phyloP scores from a whole-genome alignment of 768 basidiomycete genomes.

The Agaricus sinodeliciosus region DNA sequence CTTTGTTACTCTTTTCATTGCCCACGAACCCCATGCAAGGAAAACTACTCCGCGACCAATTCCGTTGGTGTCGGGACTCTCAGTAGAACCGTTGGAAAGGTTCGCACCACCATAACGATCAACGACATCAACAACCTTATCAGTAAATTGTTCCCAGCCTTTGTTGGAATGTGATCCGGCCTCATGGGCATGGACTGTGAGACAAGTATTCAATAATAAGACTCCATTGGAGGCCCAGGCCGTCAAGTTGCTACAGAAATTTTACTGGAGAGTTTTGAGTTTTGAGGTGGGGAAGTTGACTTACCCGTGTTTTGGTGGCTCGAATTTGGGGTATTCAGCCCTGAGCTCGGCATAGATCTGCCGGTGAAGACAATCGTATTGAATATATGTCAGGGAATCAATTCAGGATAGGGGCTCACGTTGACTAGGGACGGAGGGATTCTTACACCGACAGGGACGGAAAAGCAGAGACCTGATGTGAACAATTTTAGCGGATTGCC shows the following conservation, averaged over 20 bases:
- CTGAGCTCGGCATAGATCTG: constrained; percentile 88
- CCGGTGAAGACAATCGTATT: background rate
- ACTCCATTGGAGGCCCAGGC: constrained; percentile 84
- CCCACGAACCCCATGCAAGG: constrained; percentile 88
- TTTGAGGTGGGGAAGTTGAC: constrained; percentile 15
- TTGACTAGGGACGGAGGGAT: constrained; percentile 82
- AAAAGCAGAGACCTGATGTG: constrained; percentile 73
- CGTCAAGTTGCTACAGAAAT: constrained; percentile 58
- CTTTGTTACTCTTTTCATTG: constrained; percentile 74
- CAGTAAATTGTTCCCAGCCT: constrained; percentile 93
- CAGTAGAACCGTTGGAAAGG: constrained; percentile 28
- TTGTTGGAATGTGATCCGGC: constrained; percentile 78
- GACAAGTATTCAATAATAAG: constrained; percentile 84
- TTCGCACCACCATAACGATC: constrained; percentile 73
- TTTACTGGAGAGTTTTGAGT: background rate
- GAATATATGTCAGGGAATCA: too few species aligned
- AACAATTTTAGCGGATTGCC: constrained; percentile 10
- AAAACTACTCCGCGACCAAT: constrained; percentile 68
- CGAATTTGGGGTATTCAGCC: constrained; percentile 75
- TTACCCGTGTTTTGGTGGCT: constrained; percentile 78
- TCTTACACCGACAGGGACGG: constrained; percentile 71
- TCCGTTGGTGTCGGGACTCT: constrained; percentile 28
- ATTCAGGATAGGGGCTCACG: constrained; percentile 31
- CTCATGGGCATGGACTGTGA: constrained; percentile 73
- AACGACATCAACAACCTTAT: constrained; percentile 68